A percentile compares a stretch with the other conserved stretches of the same genome.
phyloP scores from a whole-genome alignment of 768 basidiomycete genomes.

The Sporobolomyces pararoseus region DNA sequence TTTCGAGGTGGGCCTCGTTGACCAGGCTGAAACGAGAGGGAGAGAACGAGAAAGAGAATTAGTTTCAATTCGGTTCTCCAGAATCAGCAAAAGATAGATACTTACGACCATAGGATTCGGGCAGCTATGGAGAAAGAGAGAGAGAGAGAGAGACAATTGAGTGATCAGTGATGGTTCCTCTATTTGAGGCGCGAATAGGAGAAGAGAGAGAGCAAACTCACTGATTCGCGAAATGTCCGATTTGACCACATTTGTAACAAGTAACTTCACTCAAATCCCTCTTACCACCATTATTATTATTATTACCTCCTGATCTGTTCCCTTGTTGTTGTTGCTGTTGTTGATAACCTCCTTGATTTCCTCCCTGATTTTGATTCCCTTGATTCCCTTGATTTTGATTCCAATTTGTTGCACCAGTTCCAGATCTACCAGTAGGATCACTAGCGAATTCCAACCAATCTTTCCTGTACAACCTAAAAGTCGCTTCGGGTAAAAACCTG shows the following conservation, averaged over 20 bases:
- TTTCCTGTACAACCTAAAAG: constrained; percentile 36
- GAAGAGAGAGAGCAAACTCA: not conserved
- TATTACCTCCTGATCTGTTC: not conserved
- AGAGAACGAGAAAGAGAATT: not conserved
- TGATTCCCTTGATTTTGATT: constrained; percentile 39
- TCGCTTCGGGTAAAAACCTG: constrained; percentile 41
- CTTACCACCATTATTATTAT: constrained; percentile 1
- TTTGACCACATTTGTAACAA: constrained; percentile 70
- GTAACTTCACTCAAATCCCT: constrained; percentile 30
- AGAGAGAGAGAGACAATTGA: not conserved
- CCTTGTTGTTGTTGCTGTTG: not conserved
- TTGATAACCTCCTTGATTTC: constrained; percentile 64
- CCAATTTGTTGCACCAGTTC: constrained; percentile 36
- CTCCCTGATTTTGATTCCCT: constrained; percentile 53
- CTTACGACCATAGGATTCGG: constrained; percentile 26
- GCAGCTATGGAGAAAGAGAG: constrained; percentile 3
- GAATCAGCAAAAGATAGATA: not conserved
- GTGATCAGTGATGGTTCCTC: too few species aligned
- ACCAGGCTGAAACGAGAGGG: constrained; percentile 2
- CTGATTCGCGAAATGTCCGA: constrained; percentile 61
- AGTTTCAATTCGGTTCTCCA: not conserved
- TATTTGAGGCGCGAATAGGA: too few species aligned
- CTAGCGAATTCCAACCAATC: constrained; percentile 41
- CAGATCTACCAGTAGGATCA: constrained; percentile 31
- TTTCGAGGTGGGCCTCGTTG: constrained; percentile 19